Percentiles rank a stretch among this genome's conserved stretches.
Evolutionary conservation across 441 rosid species (phyloP).

Genomic region (Gossypium schwendimanii): DNA sequence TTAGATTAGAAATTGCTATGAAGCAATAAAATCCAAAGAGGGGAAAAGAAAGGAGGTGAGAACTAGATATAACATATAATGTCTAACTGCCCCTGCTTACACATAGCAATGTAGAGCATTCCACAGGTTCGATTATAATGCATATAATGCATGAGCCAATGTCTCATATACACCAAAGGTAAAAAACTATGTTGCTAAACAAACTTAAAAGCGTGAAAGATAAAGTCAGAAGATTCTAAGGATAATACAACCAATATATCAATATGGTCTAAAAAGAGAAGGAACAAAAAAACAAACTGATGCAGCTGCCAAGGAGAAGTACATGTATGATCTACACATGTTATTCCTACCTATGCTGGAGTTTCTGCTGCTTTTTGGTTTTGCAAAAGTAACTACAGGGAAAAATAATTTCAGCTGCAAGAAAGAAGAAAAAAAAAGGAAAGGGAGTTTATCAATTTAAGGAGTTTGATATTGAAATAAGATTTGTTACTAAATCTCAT

Average conservation of each 20-base stretch:
- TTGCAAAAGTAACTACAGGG: slow-evolving; percentile 86
- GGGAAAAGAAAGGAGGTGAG: not conserved
- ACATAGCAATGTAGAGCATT: not conserved
- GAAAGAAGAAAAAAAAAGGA: slow-evolving; percentile 7
- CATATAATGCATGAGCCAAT: not conserved
- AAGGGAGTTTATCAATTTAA: not conserved
- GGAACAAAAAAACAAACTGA: not conserved
- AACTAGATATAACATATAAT: not conserved
- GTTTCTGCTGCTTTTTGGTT: slow-evolving; percentile 98
- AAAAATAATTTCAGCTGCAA: slow-evolving; percentile 85
- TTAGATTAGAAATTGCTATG: not conserved
- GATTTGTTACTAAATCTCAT: not conserved
- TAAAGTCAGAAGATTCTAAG: not conserved
- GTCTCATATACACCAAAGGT: not conserved
- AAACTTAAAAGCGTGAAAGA: not conserved
- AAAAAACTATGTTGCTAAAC: not conserved
- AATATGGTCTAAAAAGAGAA: not conserved
- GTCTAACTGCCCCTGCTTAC: not conserved
- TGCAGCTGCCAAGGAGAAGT: not conserved
- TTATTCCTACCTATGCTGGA: slow-evolving; percentile 80
- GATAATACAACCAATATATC: not conserved
- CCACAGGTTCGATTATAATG: not conserved
- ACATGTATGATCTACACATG: not conserved
- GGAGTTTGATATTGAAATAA: not conserved
- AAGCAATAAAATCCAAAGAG: not conserved